These are phyloP conservation scores for Podila epigama DNA, from an alignment of 192 early-diverging fungal genomes.

Conservation along the genomic window DNA sequence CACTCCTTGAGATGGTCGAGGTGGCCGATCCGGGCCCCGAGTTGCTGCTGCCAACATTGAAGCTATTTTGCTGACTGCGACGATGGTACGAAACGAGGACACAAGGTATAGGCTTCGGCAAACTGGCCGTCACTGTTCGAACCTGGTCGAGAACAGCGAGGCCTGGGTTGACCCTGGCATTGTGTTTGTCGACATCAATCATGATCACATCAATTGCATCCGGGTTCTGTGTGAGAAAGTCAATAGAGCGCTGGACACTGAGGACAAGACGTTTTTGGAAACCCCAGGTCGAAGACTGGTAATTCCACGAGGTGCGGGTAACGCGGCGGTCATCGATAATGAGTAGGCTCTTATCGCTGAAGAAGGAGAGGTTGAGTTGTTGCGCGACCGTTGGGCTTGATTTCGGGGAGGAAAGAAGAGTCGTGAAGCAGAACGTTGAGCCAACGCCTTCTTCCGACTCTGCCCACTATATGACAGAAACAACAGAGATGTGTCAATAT, in stretches of 20 bases:
- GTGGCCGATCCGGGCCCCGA: neutral
- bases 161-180: slow-evolving; percentile 37
- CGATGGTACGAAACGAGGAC: slow-evolving; percentile 46
- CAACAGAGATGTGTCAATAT: neutral
- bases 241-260: slow-evolving; percentile 37
- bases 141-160: slow-evolving; percentile 31
- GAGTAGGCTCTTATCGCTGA: slow-evolving; percentile 22
- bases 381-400: slow-evolving; percentile 19
- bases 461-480: slow-evolving; percentile 13
- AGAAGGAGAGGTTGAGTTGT: slow-evolving; percentile 37
- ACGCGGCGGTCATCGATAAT: slow-evolving; percentile 44
- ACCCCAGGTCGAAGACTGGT: slow-evolving; percentile 44
- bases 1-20: neutral
- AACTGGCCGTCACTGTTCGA: neutral
- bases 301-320: slow-evolving; percentile 39
- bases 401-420: slow-evolving; percentile 22
- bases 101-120: slow-evolving; percentile 22
- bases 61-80: neutral
- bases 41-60: too few species aligned
- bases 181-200: slow-evolving; percentile 43
- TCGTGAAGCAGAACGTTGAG: slow-evolving; percentile 45
- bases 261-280: slow-evolving; percentile 27
- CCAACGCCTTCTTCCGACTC: slow-evolving; percentile 47
- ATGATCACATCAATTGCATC: slow-evolving; percentile 37
- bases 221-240: slow-evolving; percentile 23